phyloP scores from a whole-genome alignment of 192 early-diverging fungal genomes.

The Phycomyces nitens region DNA sequence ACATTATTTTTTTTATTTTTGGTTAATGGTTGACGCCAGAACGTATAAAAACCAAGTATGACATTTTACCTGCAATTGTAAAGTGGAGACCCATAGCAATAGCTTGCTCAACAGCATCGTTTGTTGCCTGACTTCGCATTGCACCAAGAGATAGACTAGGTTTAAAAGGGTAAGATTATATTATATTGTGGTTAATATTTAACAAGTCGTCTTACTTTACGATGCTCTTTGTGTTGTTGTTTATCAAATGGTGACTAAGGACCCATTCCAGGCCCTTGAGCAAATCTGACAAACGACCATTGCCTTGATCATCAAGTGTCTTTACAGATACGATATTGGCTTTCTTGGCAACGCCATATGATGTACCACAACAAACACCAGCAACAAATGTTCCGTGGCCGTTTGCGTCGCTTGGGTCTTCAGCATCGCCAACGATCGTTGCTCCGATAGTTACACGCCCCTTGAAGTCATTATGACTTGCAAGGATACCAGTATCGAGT shows the following conservation, averaged over 20 bases:
- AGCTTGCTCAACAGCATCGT: slow-evolving; percentile 46
- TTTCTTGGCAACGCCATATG: slow-evolving; percentile 59
- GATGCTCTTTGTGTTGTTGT: slow-evolving; percentile 27
- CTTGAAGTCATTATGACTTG: slow-evolving; percentile 44
- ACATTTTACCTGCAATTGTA: slow-evolving; percentile 39
- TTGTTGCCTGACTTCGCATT: slow-evolving; percentile 43
- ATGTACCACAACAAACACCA: slow-evolving; percentile 47
- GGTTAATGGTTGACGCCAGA: no score
- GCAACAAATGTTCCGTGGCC: slow-evolving; percentile 65
- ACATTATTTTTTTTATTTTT: background rate
- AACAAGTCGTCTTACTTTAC: slow-evolving; percentile 35
- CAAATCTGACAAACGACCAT: slow-evolving; percentile 45
- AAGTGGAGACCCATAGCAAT: slow-evolving; percentile 49
- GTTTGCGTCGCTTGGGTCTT: slow-evolving; percentile 37
- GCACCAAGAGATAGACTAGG: slow-evolving; percentile 52
- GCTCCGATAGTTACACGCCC: slow-evolving; percentile 47
- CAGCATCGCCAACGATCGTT: slow-evolving; percentile 35
- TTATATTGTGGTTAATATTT: background rate
- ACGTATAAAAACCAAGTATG: background rate
- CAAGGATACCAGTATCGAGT: slow-evolving; percentile 75
- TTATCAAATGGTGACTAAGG: slow-evolving; percentile 36
- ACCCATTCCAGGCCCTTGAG: slow-evolving; percentile 52
- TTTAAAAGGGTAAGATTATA: background rate
- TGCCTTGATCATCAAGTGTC: slow-evolving; percentile 45
- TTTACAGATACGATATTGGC: slow-evolving; percentile 53